These are phyloP conservation scores for Spathaspora hagerdaliae DNA, from an alignment of 805 yeast species.

Conservation along the genomic window DNA sequence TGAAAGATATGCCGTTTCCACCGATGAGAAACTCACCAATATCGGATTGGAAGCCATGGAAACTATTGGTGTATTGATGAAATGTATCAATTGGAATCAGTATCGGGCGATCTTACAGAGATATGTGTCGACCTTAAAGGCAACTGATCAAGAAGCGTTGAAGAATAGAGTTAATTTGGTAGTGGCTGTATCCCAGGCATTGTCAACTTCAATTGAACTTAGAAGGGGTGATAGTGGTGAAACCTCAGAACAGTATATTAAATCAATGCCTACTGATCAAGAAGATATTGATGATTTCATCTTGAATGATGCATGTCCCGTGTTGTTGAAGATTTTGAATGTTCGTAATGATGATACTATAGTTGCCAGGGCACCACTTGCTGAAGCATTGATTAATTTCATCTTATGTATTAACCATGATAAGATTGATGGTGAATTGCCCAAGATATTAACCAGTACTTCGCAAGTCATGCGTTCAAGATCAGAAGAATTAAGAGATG, in stretches of 20 bases:
- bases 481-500: conserved; percentile 84
- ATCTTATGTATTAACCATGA: conserved; percentile 59
- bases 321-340: conserved; percentile 54
- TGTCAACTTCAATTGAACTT: conserved; percentile 30
- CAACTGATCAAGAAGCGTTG: conserved; percentile 36
- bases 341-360: conserved; percentile 77
- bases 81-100: conserved; percentile 71
- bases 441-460: conserved; percentile 79
- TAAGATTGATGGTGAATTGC: conserved; percentile 55
- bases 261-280: conserved; percentile 23
- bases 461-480: conserved; percentile 85
- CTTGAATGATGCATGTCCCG: conserved; percentile 55
- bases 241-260: conserved; percentile 13
- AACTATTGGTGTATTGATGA: conserved; percentile 56
- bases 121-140: conserved; percentile 48
- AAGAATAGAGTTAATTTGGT: conserved; percentile 58
- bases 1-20: conserved; percentile 68
- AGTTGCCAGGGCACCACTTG: conserved; percentile 68
- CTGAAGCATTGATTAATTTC: conserved; percentile 73
- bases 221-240: conserved; percentile 4
- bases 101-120: conserved; percentile 71
- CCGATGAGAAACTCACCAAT: conserved; percentile 54
- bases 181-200: conserved; percentile 52
- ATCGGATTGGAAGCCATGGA: conserved; percentile 62
- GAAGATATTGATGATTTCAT: conserved; percentile 37